Percentiles rank a stretch among this genome's conserved stretches.
Conservation (phyloP, 2,329 filamentous ascomycete genomes). For the Exophiala alcalophila region DNA sequence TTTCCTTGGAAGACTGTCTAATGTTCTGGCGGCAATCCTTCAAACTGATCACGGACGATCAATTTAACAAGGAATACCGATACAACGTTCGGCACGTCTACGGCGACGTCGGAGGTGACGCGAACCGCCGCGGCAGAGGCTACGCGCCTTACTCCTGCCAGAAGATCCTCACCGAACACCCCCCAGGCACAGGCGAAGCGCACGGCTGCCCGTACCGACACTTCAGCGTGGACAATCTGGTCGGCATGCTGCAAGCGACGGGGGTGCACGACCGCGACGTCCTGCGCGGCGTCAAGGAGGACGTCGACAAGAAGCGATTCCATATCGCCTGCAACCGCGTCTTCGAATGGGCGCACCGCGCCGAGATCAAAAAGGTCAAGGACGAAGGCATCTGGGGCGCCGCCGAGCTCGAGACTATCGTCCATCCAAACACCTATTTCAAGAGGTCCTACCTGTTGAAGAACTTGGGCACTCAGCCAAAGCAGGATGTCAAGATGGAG, state of each 20-base stretch:
- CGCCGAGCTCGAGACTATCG: slow-evolving; percentile 85
- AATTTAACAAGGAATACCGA: slow-evolving; percentile 94
- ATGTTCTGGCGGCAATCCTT: slow-evolving; percentile 88
- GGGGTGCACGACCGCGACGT: slow-evolving; percentile 77
- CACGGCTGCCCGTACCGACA: slow-evolving; percentile 98
- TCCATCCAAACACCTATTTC: slow-evolving; percentile 97
- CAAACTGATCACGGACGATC: slow-evolving; percentile 83
- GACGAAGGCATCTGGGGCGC: slow-evolving; percentile 69
- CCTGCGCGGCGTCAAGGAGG: slow-evolving; percentile 77
- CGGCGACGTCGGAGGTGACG: slow-evolving; percentile 90
- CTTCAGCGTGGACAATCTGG: slow-evolving; percentile 83
- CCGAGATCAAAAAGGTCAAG: slow-evolving; percentile 71
- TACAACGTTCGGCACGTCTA: slow-evolving; percentile 97
- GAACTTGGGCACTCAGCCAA: slow-evolving; percentile 60
- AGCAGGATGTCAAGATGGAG: slow-evolving; percentile 56
- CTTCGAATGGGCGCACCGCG: slow-evolving; percentile 82
- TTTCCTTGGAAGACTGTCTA: slow-evolving; percentile 87
- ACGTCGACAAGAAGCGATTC: slow-evolving; percentile 82
- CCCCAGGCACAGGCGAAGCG: slow-evolving; percentile 79
- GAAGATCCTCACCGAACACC: slow-evolving; percentile 86
- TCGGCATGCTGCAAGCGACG: slow-evolving; percentile 68
- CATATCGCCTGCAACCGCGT: slow-evolving; percentile 97
- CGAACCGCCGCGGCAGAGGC: slow-evolving; percentile 78
- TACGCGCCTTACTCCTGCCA: slow-evolving; percentile 93
- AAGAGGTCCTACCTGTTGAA: slow-evolving; percentile 89